Percentiles rank a stretch among this genome's conserved stretches.
These are phyloP conservation scores for Coemansia sp. DNA, from an alignment of 192 early-diverging fungal species.

Conservation along the genomic window DNA sequence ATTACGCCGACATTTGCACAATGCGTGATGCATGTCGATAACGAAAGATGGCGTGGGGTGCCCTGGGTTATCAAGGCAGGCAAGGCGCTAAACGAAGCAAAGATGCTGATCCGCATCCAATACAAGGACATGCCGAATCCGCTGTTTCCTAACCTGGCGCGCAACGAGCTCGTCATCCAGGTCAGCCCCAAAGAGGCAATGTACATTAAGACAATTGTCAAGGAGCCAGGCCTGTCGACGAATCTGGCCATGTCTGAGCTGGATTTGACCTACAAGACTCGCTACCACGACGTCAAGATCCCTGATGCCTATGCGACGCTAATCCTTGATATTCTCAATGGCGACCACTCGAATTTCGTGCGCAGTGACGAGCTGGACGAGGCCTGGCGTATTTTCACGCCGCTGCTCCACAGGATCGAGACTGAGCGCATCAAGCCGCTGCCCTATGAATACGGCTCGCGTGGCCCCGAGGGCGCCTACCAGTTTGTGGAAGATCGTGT, in stretches of 20 bases:
- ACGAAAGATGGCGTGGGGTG: conserved; percentile 83
- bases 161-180: conserved; percentile 94
- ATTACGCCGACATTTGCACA: conserved; percentile 90
- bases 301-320: conserved; percentile 96
- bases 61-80: conserved; percentile 73
- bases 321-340: conserved; percentile 83
- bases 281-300: conserved; percentile 82
- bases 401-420: conserved; percentile 85
- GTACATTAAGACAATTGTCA: conserved; percentile 95
- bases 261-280: conserved; percentile 83
- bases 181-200: conserved; percentile 92
- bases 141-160: conserved; percentile 70
- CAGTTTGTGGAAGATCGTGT: conserved; percentile 59
- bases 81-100: conserved; percentile 85
- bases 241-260: conserved; percentile 83
- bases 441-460: conserved; percentile 74
- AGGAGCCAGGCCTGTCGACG: conserved; percentile 82
- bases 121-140: conserved; percentile 86
- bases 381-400: conserved; percentile 96
- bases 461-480: conserved; percentile 73
- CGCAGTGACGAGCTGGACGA: conserved; percentile 85
- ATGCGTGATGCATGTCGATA: conserved; percentile 80
- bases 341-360: conserved; percentile 94
- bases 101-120: conserved; percentile 92
- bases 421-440: conserved; percentile 58